A percentile compares a stretch with the other conserved stretches of the same genome.
Conservation (phyloP, 805 yeast genomes). For the Barnettozyma sp. region DNA sequence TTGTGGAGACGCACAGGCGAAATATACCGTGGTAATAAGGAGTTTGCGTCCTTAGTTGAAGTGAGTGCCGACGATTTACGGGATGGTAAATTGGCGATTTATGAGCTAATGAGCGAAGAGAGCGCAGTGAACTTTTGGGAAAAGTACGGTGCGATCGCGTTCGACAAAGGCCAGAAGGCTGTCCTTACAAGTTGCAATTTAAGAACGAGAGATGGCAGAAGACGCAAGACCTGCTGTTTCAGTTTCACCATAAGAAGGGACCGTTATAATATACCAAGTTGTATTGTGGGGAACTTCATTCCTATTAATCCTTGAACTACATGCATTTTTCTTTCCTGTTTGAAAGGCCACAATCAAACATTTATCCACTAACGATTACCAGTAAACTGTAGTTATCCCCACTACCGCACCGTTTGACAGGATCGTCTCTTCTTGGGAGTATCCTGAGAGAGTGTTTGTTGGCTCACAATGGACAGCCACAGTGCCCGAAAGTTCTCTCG, state of each 20-base stretch:
- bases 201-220: slow-evolving; percentile 73
- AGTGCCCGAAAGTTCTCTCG: slow-evolving; percentile 25
- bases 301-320: slow-evolving; percentile 46
- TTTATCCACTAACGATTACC: no score
- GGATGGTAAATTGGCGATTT: slow-evolving; percentile 87
- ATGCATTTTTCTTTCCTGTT: background rate
- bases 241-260: slow-evolving; percentile 91
- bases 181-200: slow-evolving; percentile 87
- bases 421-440: no score
- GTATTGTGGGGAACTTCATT: slow-evolving; percentile 91
- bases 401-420: no score
- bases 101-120: slow-evolving; percentile 91
- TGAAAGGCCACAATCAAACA: background rate
- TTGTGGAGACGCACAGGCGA: slow-evolving; percentile 97
- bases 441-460: no score
- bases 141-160: slow-evolving; percentile 92
- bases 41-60: slow-evolving; percentile 89
- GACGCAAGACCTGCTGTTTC: slow-evolving; percentile 81
- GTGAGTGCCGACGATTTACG: slow-evolving; percentile 84
- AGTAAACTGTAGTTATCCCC: no score
- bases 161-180: slow-evolving; percentile 92
- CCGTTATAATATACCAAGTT: slow-evolving; percentile 88
- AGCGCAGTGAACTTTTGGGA: slow-evolving; percentile 98
- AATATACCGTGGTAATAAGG: slow-evolving; percentile 90
- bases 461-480: background rate